A percentile compares a stretch with the other conserved stretches of the same genome.
Evolutionary conservation across 306 rosid species (phyloP).

Genomic region (Vicia villosa): DNA sequence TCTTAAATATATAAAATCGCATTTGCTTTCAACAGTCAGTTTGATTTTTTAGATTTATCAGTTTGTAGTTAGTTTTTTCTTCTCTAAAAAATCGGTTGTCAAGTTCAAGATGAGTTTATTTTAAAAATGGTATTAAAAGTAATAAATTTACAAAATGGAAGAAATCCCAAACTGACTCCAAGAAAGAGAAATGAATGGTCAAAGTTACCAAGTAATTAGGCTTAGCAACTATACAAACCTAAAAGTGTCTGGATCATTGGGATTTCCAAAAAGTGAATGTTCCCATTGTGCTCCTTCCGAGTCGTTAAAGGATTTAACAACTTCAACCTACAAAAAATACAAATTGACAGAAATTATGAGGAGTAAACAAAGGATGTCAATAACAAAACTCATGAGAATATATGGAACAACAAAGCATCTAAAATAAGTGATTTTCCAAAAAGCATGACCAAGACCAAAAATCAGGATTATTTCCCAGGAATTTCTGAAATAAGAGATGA

Average conservation of each 20-base stretch:
- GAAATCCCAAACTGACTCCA: constrained; percentile 8
- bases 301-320: constrained; percentile 83
- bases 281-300: constrained; percentile 93
- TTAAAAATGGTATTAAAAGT: neutral
- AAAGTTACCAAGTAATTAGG: constrained; percentile 8
- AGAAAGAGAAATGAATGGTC: constrained; percentile 28
- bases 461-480: neutral
- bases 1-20: neutral
- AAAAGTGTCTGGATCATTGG: constrained; percentile 90
- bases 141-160: neutral
- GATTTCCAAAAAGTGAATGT: constrained; percentile 94
- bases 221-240: constrained; percentile 54
- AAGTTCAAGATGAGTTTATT: neutral
- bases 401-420: constrained; percentile 24
- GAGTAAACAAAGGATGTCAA: constrained; percentile 32
- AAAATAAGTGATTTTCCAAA: constrained; percentile 8
- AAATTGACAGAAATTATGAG: constrained; percentile 36
- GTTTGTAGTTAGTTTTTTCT: neutral
- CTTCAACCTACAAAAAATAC: constrained; percentile 70
- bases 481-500: constrained; percentile 19
- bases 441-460: neutral
- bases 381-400: constrained; percentile 3
- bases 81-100: constrained; percentile 1
- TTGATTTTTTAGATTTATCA: neutral
- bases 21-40: neutral